Evolutionary conservation across 2,329 filamentous ascomycete species (phyloP), one percentile per base, ranked within the genome.

Genomic region (Stromatinia cepivora): DNA sequence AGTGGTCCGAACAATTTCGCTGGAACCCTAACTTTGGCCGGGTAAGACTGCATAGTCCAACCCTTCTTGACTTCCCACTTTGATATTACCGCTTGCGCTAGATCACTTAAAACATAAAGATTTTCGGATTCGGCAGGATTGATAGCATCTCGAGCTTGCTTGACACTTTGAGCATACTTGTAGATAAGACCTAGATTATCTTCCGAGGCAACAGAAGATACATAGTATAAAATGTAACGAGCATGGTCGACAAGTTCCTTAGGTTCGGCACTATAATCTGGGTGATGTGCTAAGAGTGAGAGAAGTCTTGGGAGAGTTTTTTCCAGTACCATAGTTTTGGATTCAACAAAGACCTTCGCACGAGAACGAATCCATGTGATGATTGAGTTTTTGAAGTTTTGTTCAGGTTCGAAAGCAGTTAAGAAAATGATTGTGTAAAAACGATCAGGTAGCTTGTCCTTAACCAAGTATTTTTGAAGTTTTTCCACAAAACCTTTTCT

Each of bases 381-480:
- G 4, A 92, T 90, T 54, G 90, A 88, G 63, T 87, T 88, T 78
- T 90, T 92, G 78, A 97, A 86, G 22, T 87, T 86, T n/a, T 82
- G 78, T 50, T 88, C 86, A 0, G 94, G 95, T 80, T 99, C 95
- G 78, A 95, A 97, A 1, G 95, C 94, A 45, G 93, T 90, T 56
- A 98, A 82, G 81, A 97, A 98, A 8, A 97, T 85, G 53, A 97
- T 90, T 0, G 92, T 91, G 79, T 97, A 95, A 84, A 96, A 99
- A 13, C 94, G 89, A 17, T 85, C 82, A 1, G 88, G 85, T 3
- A 97, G 84, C 73, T 85, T 88, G 68, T 86, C 86, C 66, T 90
- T 87, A 13, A 91, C 91, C 6, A 98, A 86, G 76, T 97, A 94
- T 80, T 97, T 97, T 80, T 97, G 95, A 53, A 99, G 83, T 75